Evolutionary conservation across 768 basidiomycete species (phyloP), one percentile per base, ranked within the genome.

Genomic region (Dacryopinax primogenitus): DNA sequence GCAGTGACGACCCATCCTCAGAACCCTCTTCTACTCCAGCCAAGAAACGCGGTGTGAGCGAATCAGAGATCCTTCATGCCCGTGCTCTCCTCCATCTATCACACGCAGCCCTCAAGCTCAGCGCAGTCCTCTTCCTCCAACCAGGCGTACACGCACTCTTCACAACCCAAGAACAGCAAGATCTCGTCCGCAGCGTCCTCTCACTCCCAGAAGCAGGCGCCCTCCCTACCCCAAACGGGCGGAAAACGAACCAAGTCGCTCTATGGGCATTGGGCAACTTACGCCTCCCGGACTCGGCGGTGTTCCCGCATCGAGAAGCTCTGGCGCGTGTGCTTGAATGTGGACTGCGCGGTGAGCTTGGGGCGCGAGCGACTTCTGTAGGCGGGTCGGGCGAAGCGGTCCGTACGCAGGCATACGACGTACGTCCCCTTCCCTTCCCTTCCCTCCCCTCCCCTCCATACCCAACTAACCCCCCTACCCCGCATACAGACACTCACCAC

Each of bases 361-460:
- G 51, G 13, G 51, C 51, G 23, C 51, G 51, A 2, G 51, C 26
- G 32, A 30, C 26, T 6, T 23, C 51, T 11, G 32, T 58, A 13
- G 51, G 51, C 26, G 26, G 26, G 13, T 28, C 26, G 23, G 51
- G 51, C 26, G 51, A 58, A 32, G 51, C 21, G 3, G 51, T 58
- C 23, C 3, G 51, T 23, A 30, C 26, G 3, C 26, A 28, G 51
- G 51, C 51, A 13, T 58, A 15, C 21, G 51, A 58, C 32, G 51
- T 58, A 30, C 51, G 51, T 58, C 51, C 13, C n/a, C n/a, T 47
- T 47, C 45, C 45, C 45, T 7, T 47, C 51, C 51, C 13, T 58
- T 30, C 51, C 15, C 32, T 30, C 26, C 18, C 51, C 26, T 26
- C 3, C 18, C 26, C 15, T 28, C 11, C 51, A 58, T 4, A 30